These are phyloP conservation scores for Cutaneotrichosporon spelunceum DNA, from an alignment of 1,284 basidiomycete species.

Conservation along the genomic window DNA sequence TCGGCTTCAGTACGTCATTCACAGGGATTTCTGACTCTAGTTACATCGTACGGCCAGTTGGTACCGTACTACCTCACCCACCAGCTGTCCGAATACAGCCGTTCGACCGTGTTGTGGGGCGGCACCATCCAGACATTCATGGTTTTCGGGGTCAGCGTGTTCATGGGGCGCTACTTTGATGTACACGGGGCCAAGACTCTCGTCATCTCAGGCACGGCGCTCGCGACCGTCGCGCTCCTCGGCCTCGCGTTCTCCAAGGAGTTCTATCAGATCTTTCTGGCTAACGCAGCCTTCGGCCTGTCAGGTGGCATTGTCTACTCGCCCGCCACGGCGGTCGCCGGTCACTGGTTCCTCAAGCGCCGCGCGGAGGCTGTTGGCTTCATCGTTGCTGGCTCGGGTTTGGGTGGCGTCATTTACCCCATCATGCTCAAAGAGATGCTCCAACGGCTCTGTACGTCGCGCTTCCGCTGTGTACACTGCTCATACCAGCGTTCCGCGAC, in stretches of 20 bases:
- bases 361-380: conserved; percentile 45
- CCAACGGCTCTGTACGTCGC: conserved; percentile 21
- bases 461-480: not conserved
- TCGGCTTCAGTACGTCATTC: conserved; percentile 31
- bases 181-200: conserved; percentile 29
- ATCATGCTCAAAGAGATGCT: conserved; percentile 42
- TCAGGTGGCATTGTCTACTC: conserved; percentile 42
- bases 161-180: conserved; percentile 32
- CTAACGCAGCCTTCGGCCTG: conserved; percentile 41
- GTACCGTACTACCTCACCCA: conserved; percentile 26
- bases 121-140: conserved; percentile 20
- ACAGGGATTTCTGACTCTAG: conserved; percentile 28
- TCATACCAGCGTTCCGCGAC: conserved; percentile 19
- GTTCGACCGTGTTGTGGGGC: conserved; percentile 25
- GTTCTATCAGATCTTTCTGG: conserved; percentile 48
- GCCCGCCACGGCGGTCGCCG: conserved; percentile 43
- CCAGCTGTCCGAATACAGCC: conserved; percentile 22
- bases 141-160: conserved; percentile 23
- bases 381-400: conserved; percentile 43
- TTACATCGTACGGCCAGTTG: conserved; percentile 30
- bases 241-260: conserved; percentile 39
- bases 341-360: conserved; percentile 48
- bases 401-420: conserved; percentile 48
- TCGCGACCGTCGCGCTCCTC: conserved; percentile 35
- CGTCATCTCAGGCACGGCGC: conserved; percentile 27